Base-by-base conservation (phyloP, 495 filamentous ascomycete genomes). In the Trichoderma gamsii region DNA sequence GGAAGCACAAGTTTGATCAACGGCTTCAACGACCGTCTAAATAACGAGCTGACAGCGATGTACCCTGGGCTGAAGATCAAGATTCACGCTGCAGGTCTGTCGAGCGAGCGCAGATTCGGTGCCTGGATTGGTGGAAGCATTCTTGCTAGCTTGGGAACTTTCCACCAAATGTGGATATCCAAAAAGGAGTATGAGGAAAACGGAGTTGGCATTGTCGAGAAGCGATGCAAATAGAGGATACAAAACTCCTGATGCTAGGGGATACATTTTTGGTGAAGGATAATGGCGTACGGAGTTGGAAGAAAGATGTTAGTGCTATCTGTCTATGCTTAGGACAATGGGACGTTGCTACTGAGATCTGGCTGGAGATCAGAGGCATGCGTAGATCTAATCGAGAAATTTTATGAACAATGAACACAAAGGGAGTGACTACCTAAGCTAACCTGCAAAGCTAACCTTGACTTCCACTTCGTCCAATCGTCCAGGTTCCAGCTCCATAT, bases 81-180 rank as follows among this genome's bases (percentile, higher is more conserved):
- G 76, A 84, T 99, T 51, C 88, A 90, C 38, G 91, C 93, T 4
- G 87, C 93, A 15, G 90, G 92, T n/a, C 87, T 92, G 72, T 89
- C 88, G 0, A 87, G 87, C 15, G 95, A 99, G 85, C 80, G 95
- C 65, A 87, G 90, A 68, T 98, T 94, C 77, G 93, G 90, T 15
- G 88, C 89, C 38, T 99, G 96, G 96, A 90, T 99, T 70, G 95
- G 95, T 29, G 95, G 95, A 16, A 97, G 93, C 80, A 97, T 99
- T 71, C 80, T 98, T 72, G 94, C 90, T 3, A 97, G 93, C 79
- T 77, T 99, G 81, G 96, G 96, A 11, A 97, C 92, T n/a, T 99
- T 99, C 78, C 95, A 99, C 81, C 94, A 97, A 75, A 91, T 98
- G 90, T 99, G 95, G 95, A 93, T 99, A 70, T 92, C 88, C 21